Conservation (phyloP, 768 basidiomycete genomes). For the Cubamyces sp. region DNA sequence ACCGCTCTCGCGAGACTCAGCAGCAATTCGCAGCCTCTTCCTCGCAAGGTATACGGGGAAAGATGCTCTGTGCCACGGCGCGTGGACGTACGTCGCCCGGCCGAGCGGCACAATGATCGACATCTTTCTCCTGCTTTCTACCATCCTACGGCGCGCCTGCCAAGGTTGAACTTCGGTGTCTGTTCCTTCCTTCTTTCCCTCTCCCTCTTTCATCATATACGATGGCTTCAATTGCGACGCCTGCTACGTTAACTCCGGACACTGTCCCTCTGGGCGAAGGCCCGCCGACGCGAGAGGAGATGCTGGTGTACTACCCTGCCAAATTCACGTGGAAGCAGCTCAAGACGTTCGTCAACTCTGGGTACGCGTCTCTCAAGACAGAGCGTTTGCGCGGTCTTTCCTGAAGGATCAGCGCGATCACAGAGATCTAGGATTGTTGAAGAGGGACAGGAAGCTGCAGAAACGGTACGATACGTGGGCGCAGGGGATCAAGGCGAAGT, state of each 20-base stretch:
- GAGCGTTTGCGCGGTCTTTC: background rate
- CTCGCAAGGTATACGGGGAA: no score
- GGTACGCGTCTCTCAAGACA: conserved; percentile 44
- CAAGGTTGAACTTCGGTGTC: no score
- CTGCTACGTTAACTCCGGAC: conserved; percentile 2
- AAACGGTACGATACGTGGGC: conserved; percentile 65
- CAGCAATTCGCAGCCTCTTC: no score
- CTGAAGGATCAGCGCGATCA: background rate
- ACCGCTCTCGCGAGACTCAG: no score
- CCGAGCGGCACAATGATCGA: no score
- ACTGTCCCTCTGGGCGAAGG: conserved; percentile 43
- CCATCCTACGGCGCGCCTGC: no score
- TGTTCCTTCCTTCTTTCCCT: no score
- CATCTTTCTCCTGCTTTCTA: no score
- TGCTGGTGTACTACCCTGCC: conserved; percentile 69
- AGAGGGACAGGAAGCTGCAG: conserved; percentile 73
- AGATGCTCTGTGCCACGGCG: no score
- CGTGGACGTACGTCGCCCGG: no score
- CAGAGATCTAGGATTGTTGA: conserved; percentile 81
- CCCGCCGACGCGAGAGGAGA: conserved; percentile 69
- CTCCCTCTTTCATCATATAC: background rate
- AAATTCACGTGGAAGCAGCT: conserved; percentile 78
- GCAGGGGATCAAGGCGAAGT: conserved; percentile 52
- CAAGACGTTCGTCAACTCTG: conserved; percentile 78
- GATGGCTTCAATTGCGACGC: conserved; percentile 2